Evolutionary conservation across 1,284 basidiomycete genomes (phyloP), one percentile per base, ranked within the genome.

Genomic region (Rhodotorula sp.): DNA sequence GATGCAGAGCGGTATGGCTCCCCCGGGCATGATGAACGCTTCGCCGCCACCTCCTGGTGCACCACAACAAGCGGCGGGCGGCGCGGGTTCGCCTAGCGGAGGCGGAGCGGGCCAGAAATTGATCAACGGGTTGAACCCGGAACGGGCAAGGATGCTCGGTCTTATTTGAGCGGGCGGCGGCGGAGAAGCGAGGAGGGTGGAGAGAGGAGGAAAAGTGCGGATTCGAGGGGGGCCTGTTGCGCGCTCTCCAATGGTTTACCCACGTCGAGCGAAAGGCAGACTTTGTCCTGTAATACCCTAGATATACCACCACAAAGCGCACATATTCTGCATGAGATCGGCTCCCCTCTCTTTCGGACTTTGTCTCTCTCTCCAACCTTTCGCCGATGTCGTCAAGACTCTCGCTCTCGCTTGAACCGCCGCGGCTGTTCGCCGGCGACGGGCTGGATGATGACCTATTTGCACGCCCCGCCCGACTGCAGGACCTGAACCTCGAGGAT

Each of bases 81-180:
- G 64, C 14, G 47, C 49, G 21, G 43, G 45, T 3, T 34, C 47
- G n/a, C 63, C 64, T 6, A 43, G 52, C 14, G 61, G 61, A 14
- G 61, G 61, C 15, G 61, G 61, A 23, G 38, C 48, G 1, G 60
- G 61, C 6, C 54, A 38, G 19, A 72, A 72, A 62, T 49, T 75
- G n/a, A 67, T 75, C 60, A 76, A 73, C n/a, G 74, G 74, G 15
- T 50, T 76, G 64, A 71, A 71, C 38, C 69, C 69, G 23, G 74
- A 76, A 21, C 63, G 74, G 34, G 74, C 74, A 31, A 64, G 67
- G 62, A 76, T 76, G 74, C 47, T 76, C 19, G 74, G 74, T 2
- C 45, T 75, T 43, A 69, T 75, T 7, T 75, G 56, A 67, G 56
- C 4, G 19, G 43, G n/a, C 16, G 48, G 21, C 15, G 28, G 59